phyloP scores from a whole-genome alignment of 1,284 basidiomycete species.

The Mycocalia duriaeana region DNA sequence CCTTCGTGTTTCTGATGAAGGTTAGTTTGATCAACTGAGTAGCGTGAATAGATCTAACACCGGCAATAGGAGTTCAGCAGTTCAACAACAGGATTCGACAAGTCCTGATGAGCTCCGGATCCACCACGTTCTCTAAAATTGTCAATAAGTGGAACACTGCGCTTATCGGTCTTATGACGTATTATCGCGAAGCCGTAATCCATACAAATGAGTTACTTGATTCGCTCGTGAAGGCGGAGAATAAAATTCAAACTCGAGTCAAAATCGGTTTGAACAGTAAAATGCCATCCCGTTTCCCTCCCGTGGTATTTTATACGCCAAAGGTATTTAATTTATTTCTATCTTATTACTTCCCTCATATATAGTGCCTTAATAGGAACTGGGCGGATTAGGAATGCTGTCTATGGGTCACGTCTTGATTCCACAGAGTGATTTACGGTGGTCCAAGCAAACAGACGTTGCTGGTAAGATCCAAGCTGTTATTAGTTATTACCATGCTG shows the following conservation, averaged over 20 bases:
- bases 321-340: constrained; percentile 42
- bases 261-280: constrained; percentile 99
- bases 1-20: constrained; percentile 94
- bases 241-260: constrained; percentile 98
- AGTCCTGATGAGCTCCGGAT: constrained; percentile 97
- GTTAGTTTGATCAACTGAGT: constrained; percentile 30
- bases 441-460: constrained; percentile 98
- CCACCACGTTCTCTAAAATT: constrained; percentile 98
- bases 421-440: constrained; percentile 93
- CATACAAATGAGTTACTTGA: constrained; percentile 96
- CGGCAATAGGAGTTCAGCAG: constrained; percentile 81
- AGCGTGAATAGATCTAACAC: no score
- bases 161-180: constrained; percentile 93
- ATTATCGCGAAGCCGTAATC: constrained; percentile 98
- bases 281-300: constrained; percentile 99
- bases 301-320: constrained; percentile 93
- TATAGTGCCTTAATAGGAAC: constrained; percentile 47
- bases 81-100: constrained; percentile 97
- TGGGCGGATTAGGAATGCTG: constrained; percentile 97
- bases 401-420: constrained; percentile 99
- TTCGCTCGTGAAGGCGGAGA: constrained; percentile 92
- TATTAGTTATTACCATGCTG: constrained; percentile 7
- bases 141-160: constrained; percentile 99
- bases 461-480: constrained; percentile 51
- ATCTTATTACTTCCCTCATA: background rate